Base-by-base conservation (phyloP, 805 yeast species). In the Starmerella floricola region DNA sequence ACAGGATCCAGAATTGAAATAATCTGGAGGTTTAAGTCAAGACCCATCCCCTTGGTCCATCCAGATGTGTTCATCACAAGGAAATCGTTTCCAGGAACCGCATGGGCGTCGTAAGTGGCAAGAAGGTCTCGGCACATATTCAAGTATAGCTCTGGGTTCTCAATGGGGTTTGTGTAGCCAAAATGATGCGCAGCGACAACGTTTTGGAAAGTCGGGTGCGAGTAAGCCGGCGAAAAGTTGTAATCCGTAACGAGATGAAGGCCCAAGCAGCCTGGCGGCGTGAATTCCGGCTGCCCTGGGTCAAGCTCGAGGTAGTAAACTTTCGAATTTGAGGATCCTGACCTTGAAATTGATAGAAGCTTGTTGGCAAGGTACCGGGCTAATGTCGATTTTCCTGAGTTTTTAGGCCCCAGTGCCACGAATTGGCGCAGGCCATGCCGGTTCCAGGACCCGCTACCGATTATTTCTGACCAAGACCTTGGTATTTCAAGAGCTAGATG, bases 41-140 rank as follows among this genome's bases (percentile, higher is more conserved):
- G 66, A 0, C 96, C 96, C 48, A 74, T 76, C 0, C 95, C 96
- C 59, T 81, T 82, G 24, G 85, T 72, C 95, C 95, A 86, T 0
- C 95, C 95, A 0, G 95, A 88, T 1, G 87, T 73, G 53, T 86
- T 86, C 3, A 87, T 68, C 1, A 86, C 58, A 3, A 85, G 60
- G 12, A 33, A 15, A 6, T 40, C 51, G 6, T 18, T 33, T 1
- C 32, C 27, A 4, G 36, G 18, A 12, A 42, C 16, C 2, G 23
- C 17, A 2, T 10, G n/a, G n/a, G n/a, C 19, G 5, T 28, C 19
- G 19, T 61, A 71, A 12, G 55, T 55, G 2, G 55, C 50, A 8
- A 71, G 55, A 16, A 83, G 58, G 3, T 65, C 56, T 28, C 59
- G 55, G 3, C 75, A 61, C 15, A 70, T 59, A 0, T 54, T 44